These are phyloP conservation scores for Colletotrichum gigasporum DNA, from an alignment of 2,329 filamentous ascomycete species.

Conservation along the genomic window DNA sequence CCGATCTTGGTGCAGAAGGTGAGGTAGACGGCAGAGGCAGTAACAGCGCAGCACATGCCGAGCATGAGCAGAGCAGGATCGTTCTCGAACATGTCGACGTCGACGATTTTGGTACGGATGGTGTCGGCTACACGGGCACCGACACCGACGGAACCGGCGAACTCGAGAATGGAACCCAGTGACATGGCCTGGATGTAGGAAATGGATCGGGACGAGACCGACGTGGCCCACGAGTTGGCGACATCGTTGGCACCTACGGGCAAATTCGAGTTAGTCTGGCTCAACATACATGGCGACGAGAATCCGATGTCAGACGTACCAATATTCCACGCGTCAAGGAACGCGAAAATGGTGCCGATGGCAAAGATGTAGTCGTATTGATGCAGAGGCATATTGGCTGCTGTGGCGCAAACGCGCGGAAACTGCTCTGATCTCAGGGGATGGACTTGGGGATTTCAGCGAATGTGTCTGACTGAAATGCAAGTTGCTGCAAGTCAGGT, in stretches of 20 bases:
- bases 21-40: constrained; percentile 51
- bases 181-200: constrained; percentile 58
- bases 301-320: constrained; percentile 53
- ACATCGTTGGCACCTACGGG: constrained; percentile 58
- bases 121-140: constrained; percentile 57
- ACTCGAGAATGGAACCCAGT: constrained; percentile 57
- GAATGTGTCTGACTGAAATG: not conserved
- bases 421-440: not conserved
- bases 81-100: constrained; percentile 46
- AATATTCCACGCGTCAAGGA: constrained; percentile 74
- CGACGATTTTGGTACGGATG: constrained; percentile 57
- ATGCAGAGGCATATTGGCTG: constrained; percentile 43
- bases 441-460: not conserved
- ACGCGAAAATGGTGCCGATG: constrained; percentile 71
- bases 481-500: not conserved
- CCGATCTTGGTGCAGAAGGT: constrained; percentile 48
- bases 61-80: constrained; percentile 53
- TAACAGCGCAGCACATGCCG: constrained; percentile 49
- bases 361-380: constrained; percentile 72
- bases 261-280: not conserved
- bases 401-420: not conserved
- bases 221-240: constrained; percentile 70
- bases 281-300: no score
- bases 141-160: constrained; percentile 57
- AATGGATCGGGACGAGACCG: constrained; percentile 68